These are phyloP conservation scores for Metarhizium rileyi DNA, from an alignment of 2,329 filamentous ascomycete species.

Conservation along the genomic window DNA sequence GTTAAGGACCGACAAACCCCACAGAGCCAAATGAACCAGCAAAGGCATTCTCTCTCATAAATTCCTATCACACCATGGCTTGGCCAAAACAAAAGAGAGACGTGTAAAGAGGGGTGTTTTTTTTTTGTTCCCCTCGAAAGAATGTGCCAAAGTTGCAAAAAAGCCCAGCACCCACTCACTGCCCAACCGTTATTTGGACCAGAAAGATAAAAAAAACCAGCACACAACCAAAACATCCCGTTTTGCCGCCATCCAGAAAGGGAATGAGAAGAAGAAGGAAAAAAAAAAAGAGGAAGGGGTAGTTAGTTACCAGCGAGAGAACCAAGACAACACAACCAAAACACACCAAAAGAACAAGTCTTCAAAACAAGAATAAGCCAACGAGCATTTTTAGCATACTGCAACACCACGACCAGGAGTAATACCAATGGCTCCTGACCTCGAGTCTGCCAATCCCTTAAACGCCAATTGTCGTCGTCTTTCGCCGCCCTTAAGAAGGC, in stretches of 20 bases:
- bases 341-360: neutral
- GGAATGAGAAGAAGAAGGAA: neutral
- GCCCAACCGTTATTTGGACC: neutral
- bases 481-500: constrained; percentile 7
- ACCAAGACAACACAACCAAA: neutral
- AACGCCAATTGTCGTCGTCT: constrained; percentile 13
- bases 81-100: neutral
- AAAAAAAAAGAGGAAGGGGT: too few species aligned
- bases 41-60: too few species aligned
- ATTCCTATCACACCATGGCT: neutral
- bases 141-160: neutral
- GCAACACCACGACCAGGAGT: neutral
- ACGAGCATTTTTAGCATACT: constrained; percentile 1
- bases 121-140: neutral
- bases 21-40: too few species aligned
- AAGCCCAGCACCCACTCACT: neutral
- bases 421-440: neutral
- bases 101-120: neutral
- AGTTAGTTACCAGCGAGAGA: neutral
- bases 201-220: neutral
- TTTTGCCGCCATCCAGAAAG: neutral
- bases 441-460: constrained; percentile 3
- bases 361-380: neutral
- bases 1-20: too few species aligned
- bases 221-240: neutral